Conservation (phyloP, 2,329 filamentous ascomycete species). For the Sphaerostilbella broomeana region DNA sequence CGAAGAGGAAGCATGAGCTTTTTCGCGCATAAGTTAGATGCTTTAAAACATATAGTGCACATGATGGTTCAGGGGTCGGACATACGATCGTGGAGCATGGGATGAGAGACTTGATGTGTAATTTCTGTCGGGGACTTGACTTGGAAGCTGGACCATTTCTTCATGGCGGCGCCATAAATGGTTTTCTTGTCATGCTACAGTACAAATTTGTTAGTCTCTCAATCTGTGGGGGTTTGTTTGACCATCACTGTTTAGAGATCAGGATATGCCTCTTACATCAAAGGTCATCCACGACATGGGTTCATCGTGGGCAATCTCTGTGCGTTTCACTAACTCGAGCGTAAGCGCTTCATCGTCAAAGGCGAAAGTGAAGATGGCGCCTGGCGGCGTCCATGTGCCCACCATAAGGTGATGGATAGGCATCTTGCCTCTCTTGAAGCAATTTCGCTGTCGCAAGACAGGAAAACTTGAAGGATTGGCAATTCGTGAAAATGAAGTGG, state of each 20-base stretch:
- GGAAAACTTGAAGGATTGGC: no score
- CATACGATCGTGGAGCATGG: constrained; percentile 70
- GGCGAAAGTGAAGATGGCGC: constrained; percentile 81
- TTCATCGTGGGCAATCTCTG: constrained; percentile 73
- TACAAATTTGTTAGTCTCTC: background rate
- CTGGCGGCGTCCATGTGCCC: constrained; percentile 84
- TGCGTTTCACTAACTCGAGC: constrained; percentile 70
- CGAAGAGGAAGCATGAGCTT: constrained; percentile 60
- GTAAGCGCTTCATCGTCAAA: constrained; percentile 78
- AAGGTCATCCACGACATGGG: constrained; percentile 94
- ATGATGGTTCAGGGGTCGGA: no score
- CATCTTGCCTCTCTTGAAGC: no score
- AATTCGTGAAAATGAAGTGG: no score
- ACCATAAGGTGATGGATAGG: constrained; percentile 82
- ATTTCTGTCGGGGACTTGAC: constrained; percentile 73
- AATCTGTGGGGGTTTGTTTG: no score
- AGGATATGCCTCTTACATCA: no score
- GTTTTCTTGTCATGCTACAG: constrained; percentile 69
- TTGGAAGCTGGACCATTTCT: constrained; percentile 81
- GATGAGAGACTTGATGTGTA: constrained; percentile 64
- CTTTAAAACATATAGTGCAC: constrained; percentile 7
- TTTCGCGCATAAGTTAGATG: background rate
- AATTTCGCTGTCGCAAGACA: no score
- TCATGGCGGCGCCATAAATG: constrained; percentile 87
- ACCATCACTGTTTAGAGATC: no score